Base-by-base conservation (phyloP, 129 eudicot genomes). In the Daucus carota region DNA sequence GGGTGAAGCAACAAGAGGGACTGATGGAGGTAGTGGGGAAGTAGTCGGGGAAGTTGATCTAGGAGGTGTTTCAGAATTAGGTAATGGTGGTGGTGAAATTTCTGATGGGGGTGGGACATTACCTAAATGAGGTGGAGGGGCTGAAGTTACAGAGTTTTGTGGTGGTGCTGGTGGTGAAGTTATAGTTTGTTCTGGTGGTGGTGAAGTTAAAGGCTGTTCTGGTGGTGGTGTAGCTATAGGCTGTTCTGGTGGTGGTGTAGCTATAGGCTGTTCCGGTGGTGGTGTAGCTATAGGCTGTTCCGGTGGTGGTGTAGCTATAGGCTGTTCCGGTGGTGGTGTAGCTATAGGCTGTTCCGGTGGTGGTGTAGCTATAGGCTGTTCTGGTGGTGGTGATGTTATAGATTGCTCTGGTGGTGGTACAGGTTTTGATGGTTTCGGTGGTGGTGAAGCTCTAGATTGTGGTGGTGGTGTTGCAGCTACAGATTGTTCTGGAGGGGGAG, bases 21-120 rank as follows among this genome's bases (percentile, higher is more conserved):
- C 31, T 54, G 62, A 52, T 52, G 63, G 63, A 54, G 29, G 29
- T 22, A n/a, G 0, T 54, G 63, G 63, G 14, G 63, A 54, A 1
- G 75, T 24, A 17, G 74, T 47, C 5, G 85, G 79, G 13, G 84
- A 70, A 26, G 33, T 45, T 34, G 78, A 38, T 11, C 52, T 16
- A 26, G 81, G 63, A 26, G 90, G 75, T 32, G 87, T 74, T 75
- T 84, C 75, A 0, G 87, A 57, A 7, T 31, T 77, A 10, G 83
- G 22, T 3, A 87, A 84, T 12, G 88, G 80, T 28, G 80, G 72
- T 26, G 82, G 48, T 22, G 86, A 75, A 29, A 84, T 78, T 36
- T 83, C 28, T 16, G 83, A 48, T 40, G 72, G 66, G 65, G 66
- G 20, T 69, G 80, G 81, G 0, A 88, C 76, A 45, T 18, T 70